These are phyloP conservation scores for Dendrobium nobile DNA, from an alignment of 106 monocot species.

Conservation along the genomic window DNA sequence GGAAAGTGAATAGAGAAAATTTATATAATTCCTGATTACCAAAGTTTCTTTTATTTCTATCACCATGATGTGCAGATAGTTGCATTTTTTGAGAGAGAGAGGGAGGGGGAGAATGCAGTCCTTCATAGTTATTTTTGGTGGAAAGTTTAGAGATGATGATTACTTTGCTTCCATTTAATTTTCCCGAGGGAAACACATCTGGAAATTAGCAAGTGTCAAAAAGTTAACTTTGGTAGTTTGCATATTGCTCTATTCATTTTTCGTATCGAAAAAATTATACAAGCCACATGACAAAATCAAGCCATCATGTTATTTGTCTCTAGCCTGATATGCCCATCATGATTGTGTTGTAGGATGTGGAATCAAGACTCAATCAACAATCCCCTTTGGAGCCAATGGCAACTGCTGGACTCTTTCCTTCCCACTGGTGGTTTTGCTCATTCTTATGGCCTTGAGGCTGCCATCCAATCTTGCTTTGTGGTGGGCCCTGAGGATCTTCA, in stretches of 20 bases:
- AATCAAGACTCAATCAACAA: not conserved
- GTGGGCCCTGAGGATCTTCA: slow-evolving; percentile 37
- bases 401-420: slow-evolving; percentile 79
- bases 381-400: slow-evolving; percentile 76
- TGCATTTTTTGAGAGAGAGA: not conserved
- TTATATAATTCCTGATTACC: not conserved
- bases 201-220: not conserved
- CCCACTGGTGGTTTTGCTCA: slow-evolving; percentile 95
- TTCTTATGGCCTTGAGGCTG: slow-evolving; percentile 87
- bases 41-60: not conserved
- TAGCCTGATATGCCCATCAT: slow-evolving; percentile 12
- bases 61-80: not conserved
- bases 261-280: not conserved
- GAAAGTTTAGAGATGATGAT: not conserved
- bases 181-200: not conserved
- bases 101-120: not conserved
- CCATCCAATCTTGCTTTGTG: slow-evolving; percentile 59
- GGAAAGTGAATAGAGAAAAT: not conserved
- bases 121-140: not conserved
- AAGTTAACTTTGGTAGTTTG: not conserved
- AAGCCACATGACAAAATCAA: slow-evolving; percentile 12
- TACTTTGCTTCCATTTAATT: not conserved
- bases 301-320: slow-evolving; percentile 9
- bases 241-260: not conserved
- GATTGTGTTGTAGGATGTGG: slow-evolving; percentile 9